Evolutionary conservation across 306 rosid species (phyloP).

Genomic region (Senna siamea): DNA sequence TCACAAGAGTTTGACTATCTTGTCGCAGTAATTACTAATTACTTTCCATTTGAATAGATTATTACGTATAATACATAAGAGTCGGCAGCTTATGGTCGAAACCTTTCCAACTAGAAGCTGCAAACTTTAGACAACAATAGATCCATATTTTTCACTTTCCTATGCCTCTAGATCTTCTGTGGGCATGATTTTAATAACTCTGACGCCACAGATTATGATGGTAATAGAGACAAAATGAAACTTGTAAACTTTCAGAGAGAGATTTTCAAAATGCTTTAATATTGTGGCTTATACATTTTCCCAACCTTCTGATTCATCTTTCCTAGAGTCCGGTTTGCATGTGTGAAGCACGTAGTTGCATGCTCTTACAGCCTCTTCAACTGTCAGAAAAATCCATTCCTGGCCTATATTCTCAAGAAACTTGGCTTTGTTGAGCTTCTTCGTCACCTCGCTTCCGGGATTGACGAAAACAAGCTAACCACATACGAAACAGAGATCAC

Average conservation of each 20-base stretch:
- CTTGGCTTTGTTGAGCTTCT: conserved; percentile 81
- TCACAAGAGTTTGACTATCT: background rate
- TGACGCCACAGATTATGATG: conserved; percentile 26
- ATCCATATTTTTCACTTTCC: conserved; percentile 15
- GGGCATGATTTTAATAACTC: conserved; percentile 40
- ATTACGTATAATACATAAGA: conserved; percentile 28
- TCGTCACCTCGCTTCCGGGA: conserved; percentile 87
- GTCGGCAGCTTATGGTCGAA: conserved; percentile 30
- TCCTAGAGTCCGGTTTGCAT: conserved; percentile 50
- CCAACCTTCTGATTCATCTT: conserved; percentile 65
- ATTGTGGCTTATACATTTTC: conserved; percentile 51
- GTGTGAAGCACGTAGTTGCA: conserved; percentile 78
- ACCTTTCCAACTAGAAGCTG: conserved; percentile 27
- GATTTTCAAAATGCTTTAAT: conserved; percentile 21
- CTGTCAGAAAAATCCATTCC: conserved; percentile 80
- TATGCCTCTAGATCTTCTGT: conserved; percentile 28
- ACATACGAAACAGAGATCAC: background rate
- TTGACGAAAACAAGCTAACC: conserved; percentile 78
- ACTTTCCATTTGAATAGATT: conserved; percentile 23
- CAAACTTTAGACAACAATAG: conserved; percentile 28
- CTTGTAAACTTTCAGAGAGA: background rate
- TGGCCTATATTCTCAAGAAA: conserved; percentile 72
- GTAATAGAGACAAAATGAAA: conserved; percentile 8
- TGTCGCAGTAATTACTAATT: conserved; percentile 11
- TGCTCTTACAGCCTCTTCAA: conserved; percentile 89